Evolutionary conservation across 108 stramenopile species (phyloP).

Genomic region (Phaeodactylum tricornutum): DNA sequence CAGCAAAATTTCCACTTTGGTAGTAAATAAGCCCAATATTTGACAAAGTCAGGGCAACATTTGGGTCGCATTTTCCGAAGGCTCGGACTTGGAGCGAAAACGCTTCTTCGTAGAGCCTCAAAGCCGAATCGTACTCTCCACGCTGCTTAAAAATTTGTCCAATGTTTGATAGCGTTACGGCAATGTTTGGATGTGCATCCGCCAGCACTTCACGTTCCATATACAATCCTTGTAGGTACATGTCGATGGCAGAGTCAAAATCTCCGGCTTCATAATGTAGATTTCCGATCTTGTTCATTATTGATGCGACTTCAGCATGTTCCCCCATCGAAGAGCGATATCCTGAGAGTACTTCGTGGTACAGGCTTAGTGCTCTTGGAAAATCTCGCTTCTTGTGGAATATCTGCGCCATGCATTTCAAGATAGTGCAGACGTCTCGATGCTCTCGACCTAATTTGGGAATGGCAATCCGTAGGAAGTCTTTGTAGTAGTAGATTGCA

Average conservation of each 20-base stretch:
- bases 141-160: conserved; percentile 50
- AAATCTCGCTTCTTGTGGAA: conserved; percentile 41
- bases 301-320: conserved; percentile 48
- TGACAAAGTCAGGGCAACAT: conserved; percentile 44
- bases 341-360: conserved; percentile 21
- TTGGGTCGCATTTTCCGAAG: conserved; percentile 24
- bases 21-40: conserved; percentile 52
- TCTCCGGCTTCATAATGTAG: conserved; percentile 46
- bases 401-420: conserved; percentile 58
- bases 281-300: conserved; percentile 60
- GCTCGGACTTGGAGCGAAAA: conserved; percentile 27
- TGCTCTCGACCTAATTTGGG: conserved; percentile 35
- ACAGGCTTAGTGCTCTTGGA: conserved; percentile 31
- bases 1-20: conserved; percentile 28
- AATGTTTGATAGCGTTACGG: conserved; percentile 58
- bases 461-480: conserved; percentile 39
- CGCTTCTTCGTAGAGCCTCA: conserved; percentile 47
- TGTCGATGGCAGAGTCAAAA: conserved; percentile 36
- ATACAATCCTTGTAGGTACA: conserved; percentile 43
- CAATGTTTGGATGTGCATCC: conserved; percentile 41
- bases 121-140: conserved; percentile 40
- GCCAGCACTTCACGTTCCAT: conserved; percentile 46
- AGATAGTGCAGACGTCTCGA: conserved; percentile 44
- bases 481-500: conserved; percentile 42
- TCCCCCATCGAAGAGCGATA: conserved; percentile 32